Base-by-base conservation (phyloP, 208 protist species). In the Leishmania arabica region DNA sequence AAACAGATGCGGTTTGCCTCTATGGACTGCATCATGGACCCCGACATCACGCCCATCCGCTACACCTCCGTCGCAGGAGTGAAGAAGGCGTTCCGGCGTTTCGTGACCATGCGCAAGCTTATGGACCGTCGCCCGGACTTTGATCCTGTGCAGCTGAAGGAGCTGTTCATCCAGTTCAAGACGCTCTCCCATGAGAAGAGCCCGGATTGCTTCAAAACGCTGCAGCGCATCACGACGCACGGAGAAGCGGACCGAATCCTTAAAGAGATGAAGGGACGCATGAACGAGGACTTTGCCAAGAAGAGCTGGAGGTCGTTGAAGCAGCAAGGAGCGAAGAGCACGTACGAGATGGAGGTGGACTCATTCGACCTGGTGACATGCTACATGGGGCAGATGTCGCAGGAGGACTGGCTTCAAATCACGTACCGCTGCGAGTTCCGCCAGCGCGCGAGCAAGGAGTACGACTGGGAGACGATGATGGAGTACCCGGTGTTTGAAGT, bases 1-100 rank as follows among this genome's bases (percentile, higher is more conserved):
- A 98, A 98, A 78, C 93, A 98, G 82, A 98, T 98, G 95, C 87
- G 89, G n/a, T 95, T 96, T 86, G 92, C 90, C 27, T 95, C 93
- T 9, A 96, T 98, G 95, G 95, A 98, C 79, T 98, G 95, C 85
- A 97, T 98, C 80, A 95, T 98, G 90, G 92, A 98, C 84, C 95
- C 95, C 27, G 90, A 95, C 83, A 95, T 98, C 66, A 88, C 86
- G 5, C 89, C 92, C 45, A 95, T 98, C 64, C 88, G 89, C 71
- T 97, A 96, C 86, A 97, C 91, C 31, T 96, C 93, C 11, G 19
- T 96, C 34, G 40, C 76, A 0, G 95, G 95, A 24, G 71, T 94
- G 64, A 92, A 91, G 62, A 95, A 95, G 77, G 90, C 86, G 9
- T 91, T 98, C 70, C 80, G 88, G 17, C 93, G 93, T 2, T 98